These are phyloP conservation scores for Pseudozyma sp. DNA, from an alignment of 1,284 basidiomycete genomes.

Conservation along the genomic window DNA sequence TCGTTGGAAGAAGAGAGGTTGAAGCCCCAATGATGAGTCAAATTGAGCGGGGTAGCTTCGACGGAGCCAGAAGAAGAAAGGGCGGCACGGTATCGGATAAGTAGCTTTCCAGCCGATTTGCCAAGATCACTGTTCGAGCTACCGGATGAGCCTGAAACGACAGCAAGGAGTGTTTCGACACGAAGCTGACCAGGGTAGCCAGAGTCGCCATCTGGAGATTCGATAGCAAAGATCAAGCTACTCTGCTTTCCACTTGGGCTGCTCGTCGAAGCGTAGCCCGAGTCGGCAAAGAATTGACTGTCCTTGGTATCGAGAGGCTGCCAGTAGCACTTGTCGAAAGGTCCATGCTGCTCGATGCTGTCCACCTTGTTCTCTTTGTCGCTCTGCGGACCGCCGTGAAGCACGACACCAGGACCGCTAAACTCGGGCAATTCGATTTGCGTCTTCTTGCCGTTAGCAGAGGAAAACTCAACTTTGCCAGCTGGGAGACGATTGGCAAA, in stretches of 20 bases:
- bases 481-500: slow-evolving; percentile 65
- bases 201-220: slow-evolving; percentile 56
- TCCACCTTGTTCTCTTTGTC: slow-evolving; percentile 27
- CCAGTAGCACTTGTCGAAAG: slow-evolving; percentile 61
- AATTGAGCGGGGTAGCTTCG: slow-evolving; percentile 62
- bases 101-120: slow-evolving; percentile 43
- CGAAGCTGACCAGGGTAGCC: slow-evolving; percentile 59
- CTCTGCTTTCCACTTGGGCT: slow-evolving; percentile 26
- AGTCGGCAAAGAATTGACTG: slow-evolving; percentile 34
- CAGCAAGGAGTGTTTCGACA: slow-evolving; percentile 55
- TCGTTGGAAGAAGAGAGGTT: slow-evolving; percentile 50
- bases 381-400: slow-evolving; percentile 60
- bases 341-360: slow-evolving; percentile 51
- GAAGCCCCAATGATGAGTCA: slow-evolving; percentile 68
- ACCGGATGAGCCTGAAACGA: slow-evolving; percentile 23
- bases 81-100: slow-evolving; percentile 59
- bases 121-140: slow-evolving; percentile 28
- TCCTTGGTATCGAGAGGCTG: slow-evolving; percentile 35
- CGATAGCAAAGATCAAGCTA: slow-evolving; percentile 52
- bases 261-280: slow-evolving; percentile 38
- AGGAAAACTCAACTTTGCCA: slow-evolving; percentile 40
- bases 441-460: slow-evolving; percentile 33
- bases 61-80: slow-evolving; percentile 34
- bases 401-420: slow-evolving; percentile 50
- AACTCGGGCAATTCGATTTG: slow-evolving; percentile 46